These are phyloP conservation scores for Berkeleyomyces rouxiae DNA, from an alignment of 2,329 filamentous ascomycete genomes.

Conservation along the genomic window DNA sequence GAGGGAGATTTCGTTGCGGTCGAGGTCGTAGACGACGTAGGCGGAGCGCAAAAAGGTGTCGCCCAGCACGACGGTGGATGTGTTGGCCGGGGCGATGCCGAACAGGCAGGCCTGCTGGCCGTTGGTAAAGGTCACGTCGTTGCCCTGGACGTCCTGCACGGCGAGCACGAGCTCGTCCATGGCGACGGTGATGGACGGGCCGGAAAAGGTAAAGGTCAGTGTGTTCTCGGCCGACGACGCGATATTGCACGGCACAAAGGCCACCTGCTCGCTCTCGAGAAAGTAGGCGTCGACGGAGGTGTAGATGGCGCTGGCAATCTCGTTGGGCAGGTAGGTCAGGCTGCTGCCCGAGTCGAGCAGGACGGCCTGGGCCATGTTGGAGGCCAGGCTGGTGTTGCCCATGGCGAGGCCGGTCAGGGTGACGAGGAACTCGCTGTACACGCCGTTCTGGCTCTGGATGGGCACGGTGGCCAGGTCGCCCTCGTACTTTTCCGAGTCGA, in stretches of 20 bases:
- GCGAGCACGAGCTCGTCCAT: constrained; percentile 45
- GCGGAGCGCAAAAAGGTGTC: constrained; percentile 61
- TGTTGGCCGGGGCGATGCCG: constrained; percentile 43
- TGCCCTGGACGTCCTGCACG: constrained; percentile 29
- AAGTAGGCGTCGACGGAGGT: constrained; percentile 42
- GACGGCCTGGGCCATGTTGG: constrained; percentile 39
- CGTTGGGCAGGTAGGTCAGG: constrained; percentile 48
- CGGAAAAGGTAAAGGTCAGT: constrained; percentile 28
- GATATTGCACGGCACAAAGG: constrained; percentile 45
- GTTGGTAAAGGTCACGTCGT: constrained; percentile 34
- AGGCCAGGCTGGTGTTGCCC: constrained; percentile 26
- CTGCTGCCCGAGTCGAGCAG: constrained; percentile 57
- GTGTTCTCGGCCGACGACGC: constrained; percentile 31
- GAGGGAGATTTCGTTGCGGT: constrained; percentile 53
- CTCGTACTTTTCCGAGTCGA: constrained; percentile 48
- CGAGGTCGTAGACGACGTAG: constrained; percentile 60
- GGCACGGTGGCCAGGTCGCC: constrained; percentile 51
- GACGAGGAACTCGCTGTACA: constrained; percentile 48
- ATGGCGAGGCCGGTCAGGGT: constrained; percentile 44
- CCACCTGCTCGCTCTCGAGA: constrained; percentile 32
- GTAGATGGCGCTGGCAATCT: constrained; percentile 38
- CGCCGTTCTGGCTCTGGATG: constrained; percentile 36
- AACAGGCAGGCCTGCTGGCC: constrained; percentile 46
- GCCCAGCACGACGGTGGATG: constrained; percentile 44
- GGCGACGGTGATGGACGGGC: constrained; percentile 34